A percentile compares a stretch with the other conserved stretches of the same genome.
These are phyloP conservation scores for Hygrophila difformis DNA, from an alignment of 257 asterid species.

Conservation along the genomic window DNA sequence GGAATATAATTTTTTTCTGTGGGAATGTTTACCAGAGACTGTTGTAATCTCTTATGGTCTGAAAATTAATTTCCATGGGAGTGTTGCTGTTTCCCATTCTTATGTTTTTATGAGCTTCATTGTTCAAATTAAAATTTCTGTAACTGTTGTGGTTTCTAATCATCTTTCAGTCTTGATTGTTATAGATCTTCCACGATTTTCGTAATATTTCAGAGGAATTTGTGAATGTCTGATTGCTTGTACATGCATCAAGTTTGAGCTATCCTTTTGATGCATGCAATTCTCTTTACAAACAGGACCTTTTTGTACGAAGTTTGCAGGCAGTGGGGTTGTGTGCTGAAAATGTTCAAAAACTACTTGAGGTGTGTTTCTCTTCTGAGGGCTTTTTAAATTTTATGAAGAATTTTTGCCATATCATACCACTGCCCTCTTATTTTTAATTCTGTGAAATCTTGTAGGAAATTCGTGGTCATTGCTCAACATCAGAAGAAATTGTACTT, in stretches of 20 bases:
- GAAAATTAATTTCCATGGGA: background rate
- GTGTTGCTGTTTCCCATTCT: background rate
- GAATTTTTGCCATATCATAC: no score
- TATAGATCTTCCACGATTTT: no score
- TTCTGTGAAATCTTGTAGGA: constrained; percentile 43
- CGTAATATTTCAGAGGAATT: constrained; percentile 4
- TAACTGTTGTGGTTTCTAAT: no score
- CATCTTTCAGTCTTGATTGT: no score
- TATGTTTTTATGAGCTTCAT: constrained; percentile 3
- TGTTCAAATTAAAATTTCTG: constrained; percentile 4
- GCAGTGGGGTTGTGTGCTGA: constrained; percentile 79
- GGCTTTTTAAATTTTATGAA: constrained; percentile 12
- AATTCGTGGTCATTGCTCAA: constrained; percentile 68
- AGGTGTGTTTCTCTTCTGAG: constrained; percentile 42
- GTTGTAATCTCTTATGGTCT: background rate
- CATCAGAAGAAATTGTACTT: constrained; percentile 74
- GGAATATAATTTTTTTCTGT: background rate
- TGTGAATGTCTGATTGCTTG: constrained; percentile 6
- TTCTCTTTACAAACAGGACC: constrained; percentile 45
- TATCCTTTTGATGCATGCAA: constrained; percentile 11
- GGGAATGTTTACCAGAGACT: background rate
- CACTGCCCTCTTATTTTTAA: no score
- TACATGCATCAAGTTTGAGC: constrained; percentile 7
- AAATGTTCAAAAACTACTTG: constrained; percentile 87
- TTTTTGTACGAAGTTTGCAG: constrained; percentile 87